Evolutionary conservation across 2,329 filamentous ascomycete species (phyloP).

Genomic region (Claviceps sp.): DNA sequence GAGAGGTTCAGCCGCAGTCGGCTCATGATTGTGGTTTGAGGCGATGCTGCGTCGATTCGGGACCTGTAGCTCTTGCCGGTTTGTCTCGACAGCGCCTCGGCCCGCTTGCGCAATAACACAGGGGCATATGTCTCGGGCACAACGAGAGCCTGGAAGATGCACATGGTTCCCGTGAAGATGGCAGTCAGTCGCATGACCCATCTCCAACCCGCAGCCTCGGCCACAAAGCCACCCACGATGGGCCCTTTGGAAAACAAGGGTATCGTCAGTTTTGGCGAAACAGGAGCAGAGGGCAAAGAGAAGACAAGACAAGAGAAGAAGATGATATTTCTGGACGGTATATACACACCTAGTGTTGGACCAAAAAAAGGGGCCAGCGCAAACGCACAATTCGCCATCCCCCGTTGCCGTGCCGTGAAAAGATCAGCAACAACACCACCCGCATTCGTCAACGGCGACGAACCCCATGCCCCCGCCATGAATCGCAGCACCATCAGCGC

Average conservation of each 20-base stretch:
- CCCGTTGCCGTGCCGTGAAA: conserved; percentile 40
- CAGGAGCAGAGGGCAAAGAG: too few relatives aligned
- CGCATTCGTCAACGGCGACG: conserved; percentile 47
- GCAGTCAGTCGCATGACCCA: conserved; percentile 52
- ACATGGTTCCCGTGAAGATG: conserved; percentile 46
- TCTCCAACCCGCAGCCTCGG: conserved; percentile 45
- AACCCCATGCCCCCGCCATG: conserved; percentile 49
- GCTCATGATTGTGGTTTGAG: conserved; percentile 27
- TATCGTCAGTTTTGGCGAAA: not conserved
- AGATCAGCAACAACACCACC: conserved; percentile 53
- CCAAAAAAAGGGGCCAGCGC: conserved; percentile 51
- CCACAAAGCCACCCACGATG: conserved; percentile 49
- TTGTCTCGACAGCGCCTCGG: conserved; percentile 32
- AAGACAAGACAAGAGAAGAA: not conserved
- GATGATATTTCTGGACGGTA: not conserved
- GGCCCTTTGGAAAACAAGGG: conserved; percentile 27
- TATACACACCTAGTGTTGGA: conserved; percentile 32
- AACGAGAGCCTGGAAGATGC: conserved; percentile 35
- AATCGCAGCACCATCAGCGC: conserved; percentile 56
- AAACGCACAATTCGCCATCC: conserved; percentile 45
- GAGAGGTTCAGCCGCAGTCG: conserved; percentile 44
- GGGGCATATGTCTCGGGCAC: conserved; percentile 50
- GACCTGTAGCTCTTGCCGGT: conserved; percentile 44
- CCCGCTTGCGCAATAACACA: conserved; percentile 39
- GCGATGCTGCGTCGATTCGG: conserved; percentile 30